Base-by-base conservation (phyloP, 768 basidiomycete genomes). In the Russula abietina region DNA sequence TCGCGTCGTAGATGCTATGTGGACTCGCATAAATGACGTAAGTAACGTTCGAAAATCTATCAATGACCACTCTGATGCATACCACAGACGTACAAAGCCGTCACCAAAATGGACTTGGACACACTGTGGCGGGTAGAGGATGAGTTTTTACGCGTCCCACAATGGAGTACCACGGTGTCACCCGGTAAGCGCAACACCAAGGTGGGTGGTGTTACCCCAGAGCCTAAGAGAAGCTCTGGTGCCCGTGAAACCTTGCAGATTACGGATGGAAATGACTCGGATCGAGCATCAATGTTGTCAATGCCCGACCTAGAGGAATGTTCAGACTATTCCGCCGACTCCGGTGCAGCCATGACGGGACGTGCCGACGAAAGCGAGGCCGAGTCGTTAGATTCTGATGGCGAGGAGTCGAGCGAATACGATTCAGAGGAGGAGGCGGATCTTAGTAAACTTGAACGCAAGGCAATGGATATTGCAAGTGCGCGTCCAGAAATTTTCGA, bases 391-490 rank as follows among this genome's bases (percentile, higher is more conserved):
- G 74, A 73, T 51, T 74, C 76, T 28, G 74, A 75, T 12, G 76
- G 71, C 33, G 73, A 73, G 5, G 73, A 75, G 8, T 71, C 69
- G 8, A 79, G 73, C 48, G 80, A 73, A 7, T 86, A 87, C 69
- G 81, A 89, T 67, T 81, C 82, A 4, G 89, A 88, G 51, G 81
- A 86, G 61, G 88, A 88, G 65, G 88, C 87, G 57, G 79, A 81
- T 64, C 71, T 89, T 32, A 76, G 84, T 22, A 82, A 83, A 36
- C 71, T 85, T 74, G 65, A 84, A 30, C 79, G 83, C 55, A 85
- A 88, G 69, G 91, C 89, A 4, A 88, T 91, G 87, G 84, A 89
- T 63, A 75, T 80, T 19, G 84, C 82, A 0, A 76, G 81, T 67
- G 76, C 83, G 55, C 78, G 74, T 46, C 76, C 81, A 22, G 86